Base-by-base conservation (phyloP, 345 rosid genomes). In the Fremontodendron californicum region DNA sequence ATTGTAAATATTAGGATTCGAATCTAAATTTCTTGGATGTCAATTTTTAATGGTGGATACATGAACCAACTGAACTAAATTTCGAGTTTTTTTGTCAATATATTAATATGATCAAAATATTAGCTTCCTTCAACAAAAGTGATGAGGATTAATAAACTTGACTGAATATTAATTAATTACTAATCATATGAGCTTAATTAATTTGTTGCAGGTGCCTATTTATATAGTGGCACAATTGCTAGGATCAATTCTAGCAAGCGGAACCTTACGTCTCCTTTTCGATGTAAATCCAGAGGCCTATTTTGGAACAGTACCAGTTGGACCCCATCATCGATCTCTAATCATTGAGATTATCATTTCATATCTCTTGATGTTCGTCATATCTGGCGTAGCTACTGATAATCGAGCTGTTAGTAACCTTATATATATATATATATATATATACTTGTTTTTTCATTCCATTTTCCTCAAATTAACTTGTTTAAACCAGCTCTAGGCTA, bases 341-440 rank as follows among this genome's bases (percentile, higher is more conserved):
- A 76, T 81, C 11, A 11, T 89, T 3, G 92, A 87, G 74, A 83
- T 88, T 67, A 79, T 90, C 67, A 84, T 85, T 46, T 78, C 94
- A 10, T 87, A 83, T 57, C 82, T 88, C 57, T 64, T 88, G 23
- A 88, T 87, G 90, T 90, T 88, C 42, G 87, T 90, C 43, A 71
- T 88, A 18, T 88, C 86, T 0, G 88, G 88, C 0, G 90, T 82
- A 9, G 71, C 86, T 16, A 86, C 87, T 0, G 54, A 68, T 43
- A 67, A 15, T 23, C 79, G 90, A 83, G 78, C 90, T 3, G 87
- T 84, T 11, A 52, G 85, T 73, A 73, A 33, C 23, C 9, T 49
- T 8, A 46, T 31, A 23, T 23, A n/a, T n/a, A n/a, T n/a, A n/a
- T n/a, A n/a, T n/a, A n/a, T n/a, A n/a, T 8, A 46, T 31, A 23